Evolutionary conservation across 2,329 filamentous ascomycete genomes (phyloP).

Genomic region (Cryphonectria nitschkei): DNA sequence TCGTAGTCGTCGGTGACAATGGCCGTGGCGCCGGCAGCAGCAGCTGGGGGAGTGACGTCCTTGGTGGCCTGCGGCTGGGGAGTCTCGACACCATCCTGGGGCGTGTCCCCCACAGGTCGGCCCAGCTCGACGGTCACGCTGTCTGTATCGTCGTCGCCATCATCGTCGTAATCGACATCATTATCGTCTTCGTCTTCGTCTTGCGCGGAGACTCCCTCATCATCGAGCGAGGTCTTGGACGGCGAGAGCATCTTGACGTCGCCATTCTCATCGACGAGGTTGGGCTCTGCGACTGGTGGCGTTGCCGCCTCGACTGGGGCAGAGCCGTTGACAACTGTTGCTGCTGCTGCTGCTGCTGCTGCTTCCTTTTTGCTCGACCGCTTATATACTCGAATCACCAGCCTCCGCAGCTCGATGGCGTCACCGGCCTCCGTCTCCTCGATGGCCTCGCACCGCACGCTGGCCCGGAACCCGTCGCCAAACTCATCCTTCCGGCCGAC

Average conservation of each 20-base stretch:
- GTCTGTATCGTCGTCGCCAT: conserved; percentile 3
- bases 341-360: background rate
- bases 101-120: background rate
- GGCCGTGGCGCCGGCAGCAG: background rate
- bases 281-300: background rate
- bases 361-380: conserved; percentile 30
- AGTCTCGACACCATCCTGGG: background rate
- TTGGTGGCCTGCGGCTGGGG: background rate
- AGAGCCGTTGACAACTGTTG: conserved; percentile 1
- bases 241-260: conserved; percentile 30
- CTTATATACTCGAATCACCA: conserved; percentile 58
- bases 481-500: conserved; percentile 69
- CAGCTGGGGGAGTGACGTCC: background rate
- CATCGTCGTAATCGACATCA: background rate
- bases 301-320: background rate
- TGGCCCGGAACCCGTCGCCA: conserved; percentile 68
- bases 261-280: conserved; percentile 25
- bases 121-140: conserved; percentile 17
- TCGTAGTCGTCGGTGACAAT: conserved; percentile 39
- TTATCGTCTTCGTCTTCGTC: background rate
- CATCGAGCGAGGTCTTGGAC: conserved; percentile 9
- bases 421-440: conserved; percentile 58
- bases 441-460: conserved; percentile 68
- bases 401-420: conserved; percentile 73
- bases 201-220: background rate